Percentiles rank a stretch among this genome's conserved stretches.
Evolutionary conservation across 495 filamentous ascomycete genomes (phyloP).

Genomic region (Lasiosphaeria hispida): DNA sequence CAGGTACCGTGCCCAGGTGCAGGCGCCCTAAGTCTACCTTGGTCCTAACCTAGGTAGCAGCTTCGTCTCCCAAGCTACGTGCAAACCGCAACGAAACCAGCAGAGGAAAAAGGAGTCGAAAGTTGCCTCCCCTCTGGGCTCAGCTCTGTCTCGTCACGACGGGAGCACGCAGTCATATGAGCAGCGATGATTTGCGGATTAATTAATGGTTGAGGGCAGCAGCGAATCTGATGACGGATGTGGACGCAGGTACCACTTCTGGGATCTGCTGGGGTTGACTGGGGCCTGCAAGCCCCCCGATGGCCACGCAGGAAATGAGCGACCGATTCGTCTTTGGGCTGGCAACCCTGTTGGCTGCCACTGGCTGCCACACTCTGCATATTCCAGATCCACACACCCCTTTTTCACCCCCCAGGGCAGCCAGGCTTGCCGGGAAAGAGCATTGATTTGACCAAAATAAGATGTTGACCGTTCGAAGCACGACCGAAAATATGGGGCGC

Average conservation of each 20-base stretch:
- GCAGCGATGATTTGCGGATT: background rate
- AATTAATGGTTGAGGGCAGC: background rate
- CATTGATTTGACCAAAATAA: conserved; percentile 12
- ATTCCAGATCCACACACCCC: conserved; percentile 21
- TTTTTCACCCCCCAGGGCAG: conserved; percentile 7
- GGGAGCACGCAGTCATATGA: background rate
- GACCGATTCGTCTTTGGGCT: background rate
- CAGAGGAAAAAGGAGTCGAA: no score
- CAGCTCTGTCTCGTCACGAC: no score
- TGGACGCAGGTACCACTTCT: background rate
- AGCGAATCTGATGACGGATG: conserved; percentile 3
- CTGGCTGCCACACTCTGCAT: background rate
- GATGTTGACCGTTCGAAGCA: background rate
- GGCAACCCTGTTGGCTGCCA: background rate
- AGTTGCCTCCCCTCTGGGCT: no score
- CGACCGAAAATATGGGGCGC: background rate
- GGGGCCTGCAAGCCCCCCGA: background rate
- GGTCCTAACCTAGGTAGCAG: no score
- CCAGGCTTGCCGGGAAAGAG: background rate
- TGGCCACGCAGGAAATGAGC: conserved; percentile 9
- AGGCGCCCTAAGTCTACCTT: no score
- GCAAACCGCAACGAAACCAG: no score
- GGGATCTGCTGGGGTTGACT: background rate
- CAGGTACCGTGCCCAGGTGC: background rate
- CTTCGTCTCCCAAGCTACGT: no score